phyloP scores from a whole-genome alignment of 768 basidiomycete species.

The Boletus reticulatus region DNA sequence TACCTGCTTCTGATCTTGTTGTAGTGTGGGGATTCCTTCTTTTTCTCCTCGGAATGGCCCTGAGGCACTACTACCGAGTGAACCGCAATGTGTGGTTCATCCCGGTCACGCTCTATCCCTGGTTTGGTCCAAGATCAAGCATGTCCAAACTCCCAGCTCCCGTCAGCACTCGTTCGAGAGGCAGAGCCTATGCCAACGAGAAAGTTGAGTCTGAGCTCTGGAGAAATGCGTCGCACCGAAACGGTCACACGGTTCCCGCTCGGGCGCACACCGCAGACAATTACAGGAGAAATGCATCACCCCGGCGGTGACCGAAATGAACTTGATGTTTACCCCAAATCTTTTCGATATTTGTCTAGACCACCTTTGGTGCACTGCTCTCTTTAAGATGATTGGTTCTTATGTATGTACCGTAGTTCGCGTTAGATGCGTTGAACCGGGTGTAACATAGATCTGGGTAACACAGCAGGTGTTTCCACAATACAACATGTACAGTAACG shows the following conservation, averaged over 20 bases:
- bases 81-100: constrained; percentile 60
- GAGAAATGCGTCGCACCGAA: constrained; percentile 19
- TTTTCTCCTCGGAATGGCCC: constrained; percentile 42
- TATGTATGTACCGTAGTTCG: constrained; percentile 18
- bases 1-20: constrained; percentile 7
- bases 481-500: too few relatives aligned
- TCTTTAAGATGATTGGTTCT: constrained; percentile 6
- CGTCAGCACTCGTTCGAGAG: constrained; percentile 37
- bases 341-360: constrained; percentile 10
- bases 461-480: too few relatives aligned
- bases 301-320: constrained; percentile 40
- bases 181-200: constrained; percentile 28
- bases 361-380: constrained; percentile 1
- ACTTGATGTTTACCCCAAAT: constrained; percentile 5
- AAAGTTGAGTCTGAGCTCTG: constrained; percentile 26
- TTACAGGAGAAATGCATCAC: constrained; percentile 40
- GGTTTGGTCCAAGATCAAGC: constrained; percentile 52
- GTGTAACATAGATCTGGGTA: constrained; percentile 12
- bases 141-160: constrained; percentile 43
- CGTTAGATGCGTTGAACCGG: constrained; percentile 2
- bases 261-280: constrained; percentile 35
- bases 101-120: constrained; percentile 68
- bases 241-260: constrained; percentile 20
- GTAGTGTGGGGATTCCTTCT: constrained; percentile 50
- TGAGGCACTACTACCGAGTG: constrained; percentile 43